phyloP scores from a whole-genome alignment of 768 basidiomycete genomes.

The Coprinellus aureogranulatus region DNA sequence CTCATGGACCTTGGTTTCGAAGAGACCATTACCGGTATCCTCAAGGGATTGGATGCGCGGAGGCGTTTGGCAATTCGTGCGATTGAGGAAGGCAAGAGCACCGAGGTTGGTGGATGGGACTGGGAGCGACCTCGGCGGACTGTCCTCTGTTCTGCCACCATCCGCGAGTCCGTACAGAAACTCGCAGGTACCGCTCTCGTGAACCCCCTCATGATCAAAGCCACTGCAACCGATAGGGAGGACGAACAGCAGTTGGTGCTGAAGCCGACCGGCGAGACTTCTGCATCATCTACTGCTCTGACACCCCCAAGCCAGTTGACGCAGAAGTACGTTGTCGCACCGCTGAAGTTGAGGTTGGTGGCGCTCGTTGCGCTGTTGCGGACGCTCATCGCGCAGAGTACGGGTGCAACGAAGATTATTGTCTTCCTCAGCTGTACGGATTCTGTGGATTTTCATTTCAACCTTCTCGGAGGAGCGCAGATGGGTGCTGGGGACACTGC shows the following conservation, averaged over 20 bases:
- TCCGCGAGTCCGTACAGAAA: constrained; percentile 91
- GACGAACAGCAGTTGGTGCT: constrained; percentile 7
- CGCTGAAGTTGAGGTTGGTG: constrained; percentile 92
- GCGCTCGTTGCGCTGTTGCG: constrained; percentile 84
- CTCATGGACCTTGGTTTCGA: constrained; percentile 99
- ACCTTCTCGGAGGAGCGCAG: constrained; percentile 64
- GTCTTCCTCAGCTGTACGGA: constrained; percentile 97
- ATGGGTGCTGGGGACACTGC: constrained; percentile 47
- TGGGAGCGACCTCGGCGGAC: constrained; percentile 78
- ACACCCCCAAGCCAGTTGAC: constrained; percentile 91
- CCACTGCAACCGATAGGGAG: constrained; percentile 50
- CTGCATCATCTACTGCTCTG: constrained; percentile 52
- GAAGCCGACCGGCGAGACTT: not conserved
- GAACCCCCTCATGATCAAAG: constrained; percentile 82
- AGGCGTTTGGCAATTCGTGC: constrained; percentile 70
- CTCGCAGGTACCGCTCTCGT: constrained; percentile 80
- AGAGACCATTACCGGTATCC: constrained; percentile 88
- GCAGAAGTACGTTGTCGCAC: constrained; percentile 87
- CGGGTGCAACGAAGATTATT: constrained; percentile 70
- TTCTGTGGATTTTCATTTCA: constrained; percentile 97
- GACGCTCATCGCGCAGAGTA: constrained; percentile 65
- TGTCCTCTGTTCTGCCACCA: constrained; percentile 94
- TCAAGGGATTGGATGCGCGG: constrained; percentile 83
- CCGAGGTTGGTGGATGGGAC: constrained; percentile 83
- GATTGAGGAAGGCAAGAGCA: constrained; percentile 59